Base-by-base conservation (phyloP, 2,329 filamentous ascomycete genomes). In the Hymenoscyphus salicellus region DNA sequence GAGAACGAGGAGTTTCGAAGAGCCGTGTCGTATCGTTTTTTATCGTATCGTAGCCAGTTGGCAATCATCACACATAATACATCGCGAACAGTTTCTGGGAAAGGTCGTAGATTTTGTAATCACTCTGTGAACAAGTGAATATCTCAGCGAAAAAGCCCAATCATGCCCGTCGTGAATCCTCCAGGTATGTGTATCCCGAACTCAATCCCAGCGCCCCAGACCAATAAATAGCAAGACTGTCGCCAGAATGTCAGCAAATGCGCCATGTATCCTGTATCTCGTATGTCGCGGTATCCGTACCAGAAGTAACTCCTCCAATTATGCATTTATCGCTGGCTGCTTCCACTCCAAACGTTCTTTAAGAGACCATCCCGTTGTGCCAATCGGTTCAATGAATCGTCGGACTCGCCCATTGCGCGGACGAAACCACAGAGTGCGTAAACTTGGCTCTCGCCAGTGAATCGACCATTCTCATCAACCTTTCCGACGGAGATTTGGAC, bases 401-500 rank as follows among this genome's bases (percentile, higher is more conserved):
- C 95, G 81, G 89, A 89, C 91, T 99, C 96, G 79, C 95, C 95
- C 88, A 97, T 95, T 76, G 93, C 92, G 76, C 95, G 90, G 77
- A 99, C 92, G 85, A 98, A 99, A 72, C 95, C 95, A 84, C 91
- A 96, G 72, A 99, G 90, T 75, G 95, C 94, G 81, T 97, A 99
- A 79, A 92, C 89, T 83, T 97, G 91, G 89, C 93, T 96, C 86
- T 97, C 95, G 82, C 94, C 93, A 75, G 92, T 92, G 84, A 88
- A 78, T 73, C 93, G 92, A 80, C 95, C 95, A 85, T 93, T 96
- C 89, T 99, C 95, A 82, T 98, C 94, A 77, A 99, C 95, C 86
- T 97, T 98, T 82, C 90, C 94, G 79, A 99, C 86, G 76, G 90
- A 92, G 82, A 99, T 92, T 84, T 99, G 95, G 76, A 98, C 95